Evolutionary conservation across 306 rosid species (phyloP).

Genomic region (Pterocarpus macrocarpus): DNA sequence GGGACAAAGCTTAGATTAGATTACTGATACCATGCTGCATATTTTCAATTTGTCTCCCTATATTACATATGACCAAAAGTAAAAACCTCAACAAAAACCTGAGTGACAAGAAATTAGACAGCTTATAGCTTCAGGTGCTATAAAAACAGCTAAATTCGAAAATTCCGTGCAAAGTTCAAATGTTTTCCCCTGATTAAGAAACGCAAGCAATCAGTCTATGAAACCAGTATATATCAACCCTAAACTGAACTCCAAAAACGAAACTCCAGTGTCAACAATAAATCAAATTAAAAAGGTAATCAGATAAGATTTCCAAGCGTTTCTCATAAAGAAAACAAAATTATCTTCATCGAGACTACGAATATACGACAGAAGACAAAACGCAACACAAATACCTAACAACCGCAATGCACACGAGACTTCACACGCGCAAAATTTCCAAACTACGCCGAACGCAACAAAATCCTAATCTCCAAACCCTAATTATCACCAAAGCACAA

Average conservation of each 20-base stretch:
- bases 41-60: constrained; percentile 14
- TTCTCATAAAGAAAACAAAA: not conserved
- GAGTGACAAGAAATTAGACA: not conserved
- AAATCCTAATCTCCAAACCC: constrained; percentile 40
- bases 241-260: constrained; percentile 17
- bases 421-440: not conserved
- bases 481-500: not conserved
- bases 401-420: not conserved
- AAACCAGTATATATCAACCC: not conserved
- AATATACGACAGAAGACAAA: not conserved
- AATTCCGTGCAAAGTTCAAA: not conserved
- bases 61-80: constrained; percentile 4
- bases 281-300: not conserved
- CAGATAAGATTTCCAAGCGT: not conserved
- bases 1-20: constrained; percentile 15
- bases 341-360: not conserved
- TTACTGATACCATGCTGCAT: not conserved
- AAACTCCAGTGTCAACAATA: not conserved
- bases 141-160: constrained; percentile 1
- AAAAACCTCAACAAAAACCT: not conserved
- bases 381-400: not conserved
- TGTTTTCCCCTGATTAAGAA: not conserved
- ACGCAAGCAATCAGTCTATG: not conserved
- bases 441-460: not conserved
- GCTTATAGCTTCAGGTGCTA: constrained; percentile 1